A percentile compares a stretch with the other conserved stretches of the same genome.
Conservation (phyloP, 768 basidiomycete species). For the Rhizopogon roseolus region DNA sequence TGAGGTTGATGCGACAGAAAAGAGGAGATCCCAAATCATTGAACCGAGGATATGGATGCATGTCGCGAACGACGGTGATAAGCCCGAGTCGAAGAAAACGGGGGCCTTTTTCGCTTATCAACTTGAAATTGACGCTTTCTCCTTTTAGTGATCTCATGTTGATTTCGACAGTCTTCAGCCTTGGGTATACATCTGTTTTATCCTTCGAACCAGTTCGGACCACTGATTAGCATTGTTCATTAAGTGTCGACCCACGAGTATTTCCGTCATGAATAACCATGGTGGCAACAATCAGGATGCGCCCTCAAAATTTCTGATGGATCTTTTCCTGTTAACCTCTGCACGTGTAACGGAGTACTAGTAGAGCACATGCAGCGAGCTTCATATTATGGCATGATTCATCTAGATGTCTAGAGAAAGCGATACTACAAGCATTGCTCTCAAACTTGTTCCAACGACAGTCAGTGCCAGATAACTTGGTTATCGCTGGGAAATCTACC, state of each 20-base stretch:
- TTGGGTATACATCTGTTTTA: neutral
- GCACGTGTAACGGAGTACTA: neutral
- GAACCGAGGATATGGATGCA: too few species aligned
- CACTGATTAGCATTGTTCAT: too few species aligned
- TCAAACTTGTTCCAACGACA: neutral
- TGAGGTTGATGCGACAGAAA: too few species aligned
- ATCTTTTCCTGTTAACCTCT: neutral
- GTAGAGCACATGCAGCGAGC: neutral
- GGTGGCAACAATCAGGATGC: neutral
- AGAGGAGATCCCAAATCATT: too few species aligned
- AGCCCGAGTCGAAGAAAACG: neutral
- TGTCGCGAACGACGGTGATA: neutral
- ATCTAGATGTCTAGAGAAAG: neutral
- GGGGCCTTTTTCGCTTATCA: neutral
- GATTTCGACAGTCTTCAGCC: neutral
- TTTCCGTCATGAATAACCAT: neutral
- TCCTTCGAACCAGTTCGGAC: neutral
- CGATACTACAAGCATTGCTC: neutral
- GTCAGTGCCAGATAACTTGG: neutral
- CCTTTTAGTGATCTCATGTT: neutral
- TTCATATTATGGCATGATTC: neutral
- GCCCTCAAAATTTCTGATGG: neutral
- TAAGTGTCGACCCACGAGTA: neutral
- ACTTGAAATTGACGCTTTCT: neutral
- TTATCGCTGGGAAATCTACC: neutral